Evolutionary conservation across 495 filamentous ascomycete genomes (phyloP).

Genomic region (Talaromyces liani): DNA sequence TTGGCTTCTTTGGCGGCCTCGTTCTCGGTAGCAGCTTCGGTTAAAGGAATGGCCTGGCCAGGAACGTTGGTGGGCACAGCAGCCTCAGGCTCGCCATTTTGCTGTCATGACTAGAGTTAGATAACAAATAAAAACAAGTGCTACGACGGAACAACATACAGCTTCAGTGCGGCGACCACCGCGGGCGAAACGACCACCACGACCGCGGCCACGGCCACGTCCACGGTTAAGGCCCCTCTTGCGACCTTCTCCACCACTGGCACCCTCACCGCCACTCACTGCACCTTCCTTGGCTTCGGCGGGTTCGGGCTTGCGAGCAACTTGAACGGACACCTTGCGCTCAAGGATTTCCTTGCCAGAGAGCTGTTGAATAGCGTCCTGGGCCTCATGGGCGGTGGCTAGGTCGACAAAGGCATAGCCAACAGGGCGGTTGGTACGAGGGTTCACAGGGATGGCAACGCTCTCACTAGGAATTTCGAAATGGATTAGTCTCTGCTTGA

Average conservation of each 20-base stretch:
- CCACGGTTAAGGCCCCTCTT: conserved; percentile 71
- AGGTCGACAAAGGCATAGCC: conserved; percentile 99
- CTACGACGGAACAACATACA: not conserved
- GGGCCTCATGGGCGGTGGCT: conserved; percentile 85
- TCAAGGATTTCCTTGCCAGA: conserved; percentile 95
- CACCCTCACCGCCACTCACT: conserved; percentile 57
- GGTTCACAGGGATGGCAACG: conserved; percentile 97
- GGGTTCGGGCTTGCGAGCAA: conserved; percentile 92
- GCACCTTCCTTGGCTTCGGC: conserved; percentile 70
- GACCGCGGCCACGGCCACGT: conserved; percentile 68
- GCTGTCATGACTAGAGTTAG: not conserved
- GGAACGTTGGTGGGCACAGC: conserved; percentile 44
- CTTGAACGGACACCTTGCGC: conserved; percentile 97
- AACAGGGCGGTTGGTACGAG: conserved; percentile 94
- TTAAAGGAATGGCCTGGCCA: conserved; percentile 44
- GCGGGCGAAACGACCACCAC: conserved; percentile 55
- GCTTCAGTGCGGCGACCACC: conserved; percentile 44
- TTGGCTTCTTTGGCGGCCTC: conserved; percentile 40
- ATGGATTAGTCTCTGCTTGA: not conserved
- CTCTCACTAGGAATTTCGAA: conserved; percentile 62
- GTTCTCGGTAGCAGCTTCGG: conserved; percentile 55
- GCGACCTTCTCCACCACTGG: conserved; percentile 64
- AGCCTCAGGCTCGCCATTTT: conserved; percentile 25
- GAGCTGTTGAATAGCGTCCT: conserved; percentile 86
- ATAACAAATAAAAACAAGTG: not conserved